phyloP scores from a whole-genome alignment of 495 filamentous ascomycete species.

The Podospora pseudopauciseta region DNA sequence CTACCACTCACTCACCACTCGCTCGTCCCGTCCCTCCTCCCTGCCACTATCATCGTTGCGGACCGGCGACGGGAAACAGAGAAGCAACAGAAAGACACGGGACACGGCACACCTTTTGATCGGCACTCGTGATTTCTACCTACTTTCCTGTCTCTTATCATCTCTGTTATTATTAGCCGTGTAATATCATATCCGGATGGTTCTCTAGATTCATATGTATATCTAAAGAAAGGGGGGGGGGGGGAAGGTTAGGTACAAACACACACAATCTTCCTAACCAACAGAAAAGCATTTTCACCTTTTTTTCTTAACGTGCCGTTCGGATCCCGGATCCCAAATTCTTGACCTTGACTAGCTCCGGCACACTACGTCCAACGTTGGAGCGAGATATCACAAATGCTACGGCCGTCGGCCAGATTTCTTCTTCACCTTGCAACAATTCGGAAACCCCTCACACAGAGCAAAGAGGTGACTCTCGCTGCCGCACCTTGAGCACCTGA shows the following conservation, averaged over 20 bases:
- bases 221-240: background rate
- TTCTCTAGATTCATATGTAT: background rate
- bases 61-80: background rate
- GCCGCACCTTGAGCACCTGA: constrained; percentile 12
- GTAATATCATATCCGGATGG: background rate
- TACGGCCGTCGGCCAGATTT: constrained; percentile 7
- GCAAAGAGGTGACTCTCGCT: background rate
- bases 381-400: constrained; percentile 10
- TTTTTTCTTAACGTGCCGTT: background rate
- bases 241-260: background rate
- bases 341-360: background rate
- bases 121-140: background rate
- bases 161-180: background rate
- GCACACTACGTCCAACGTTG: background rate
- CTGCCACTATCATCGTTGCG: background rate
- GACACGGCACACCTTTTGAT: background rate
- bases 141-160: background rate
- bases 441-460: background rate
- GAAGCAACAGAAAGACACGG: background rate
- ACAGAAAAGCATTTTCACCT: background rate
- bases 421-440: background rate
- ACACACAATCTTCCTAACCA: background rate
- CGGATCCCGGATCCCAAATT: background rate
- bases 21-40: background rate
- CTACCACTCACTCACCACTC: background rate